A percentile compares a stretch with the other conserved stretches of the same genome.
phyloP scores from a whole-genome alignment of 805 yeast genomes.

The Cyberlindnera veronae region DNA sequence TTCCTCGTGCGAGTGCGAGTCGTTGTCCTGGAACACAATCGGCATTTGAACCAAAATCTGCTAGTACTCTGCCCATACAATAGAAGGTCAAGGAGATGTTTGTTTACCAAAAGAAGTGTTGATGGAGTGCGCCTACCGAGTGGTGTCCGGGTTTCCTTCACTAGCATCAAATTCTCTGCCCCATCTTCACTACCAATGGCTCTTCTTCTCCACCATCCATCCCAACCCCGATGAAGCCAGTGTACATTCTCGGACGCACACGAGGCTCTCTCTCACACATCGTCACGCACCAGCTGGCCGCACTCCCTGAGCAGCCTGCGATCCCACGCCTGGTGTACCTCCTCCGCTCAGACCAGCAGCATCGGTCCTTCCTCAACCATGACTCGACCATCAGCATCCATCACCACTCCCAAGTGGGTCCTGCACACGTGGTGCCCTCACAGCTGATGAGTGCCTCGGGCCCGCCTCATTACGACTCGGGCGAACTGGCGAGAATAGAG shows the following conservation, averaged over 20 bases:
- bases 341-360: slow-evolving; percentile 38
- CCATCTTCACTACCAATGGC: no score
- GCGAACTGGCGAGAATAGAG: slow-evolving; percentile 19
- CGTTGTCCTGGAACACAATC: slow-evolving; percentile 11
- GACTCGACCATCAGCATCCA: slow-evolving; percentile 36
- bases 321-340: slow-evolving; percentile 40
- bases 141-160: no score
- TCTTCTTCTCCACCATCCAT: no score
- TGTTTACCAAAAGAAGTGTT: not conserved
- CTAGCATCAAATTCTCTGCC: no score
- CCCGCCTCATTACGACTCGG: slow-evolving; percentile 25
- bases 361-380: slow-evolving; percentile 37
- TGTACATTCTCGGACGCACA: slow-evolving; percentile 44
- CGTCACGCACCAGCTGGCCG: slow-evolving; percentile 38
- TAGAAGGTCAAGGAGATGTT: not conserved
- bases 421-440: no score
- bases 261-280: slow-evolving; percentile 35
- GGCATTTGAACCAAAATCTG: no score
- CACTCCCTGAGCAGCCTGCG: slow-evolving; percentile 34
- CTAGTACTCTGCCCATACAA: not conserved
- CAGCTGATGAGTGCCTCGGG: slow-evolving; percentile 25
- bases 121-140: not conserved
- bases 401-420: slow-evolving; percentile 2
- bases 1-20: slow-evolving; percentile 1
- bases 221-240: slow-evolving; percentile 14